Evolutionary conservation across 2,329 filamentous ascomycete species (phyloP), one percentile per base, ranked within the genome.

Genomic region (Paecilomyces sp.): DNA sequence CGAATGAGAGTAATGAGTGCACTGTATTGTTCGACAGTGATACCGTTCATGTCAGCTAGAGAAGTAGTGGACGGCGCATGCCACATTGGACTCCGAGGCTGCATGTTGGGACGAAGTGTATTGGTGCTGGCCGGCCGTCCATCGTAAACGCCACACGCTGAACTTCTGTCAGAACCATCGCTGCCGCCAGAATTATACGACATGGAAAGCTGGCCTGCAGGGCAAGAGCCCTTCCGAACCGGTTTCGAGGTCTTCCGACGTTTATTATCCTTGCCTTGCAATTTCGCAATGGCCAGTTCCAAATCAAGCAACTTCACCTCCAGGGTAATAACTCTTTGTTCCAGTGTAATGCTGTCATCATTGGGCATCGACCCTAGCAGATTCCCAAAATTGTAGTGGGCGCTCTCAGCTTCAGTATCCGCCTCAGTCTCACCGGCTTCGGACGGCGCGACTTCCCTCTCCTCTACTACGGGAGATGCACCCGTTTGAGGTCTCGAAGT

Each of bases 241-340:
- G 51, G 57, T 34, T 57, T 36, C 8, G 33, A 65, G 64, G 13
- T 62, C 3, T 59, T 60, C 28, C 61, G 56, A 13, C 57, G 56
- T 18, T 66, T 63, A 33, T 59, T 63, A 33, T 59, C 63, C 51
- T 64, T 70, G 54, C 70, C 74, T 64, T 81, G 79, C 60, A 81
- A 71, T 57, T 79, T 76, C 1, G 78, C 77, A 61, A 81, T 77
- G 4, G 79, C 79, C 58, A 79, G 79, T 63, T 81, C 79, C 3
- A 81, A 70, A 55, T 81, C 79, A 63, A 80, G 79, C 56, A 81
- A 66, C 61, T 81, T 81, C 24, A 81, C 79, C 61, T 81, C 79
- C 6, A 81, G 67, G 0, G 79, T 81, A 34, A 76, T 77, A n/a
- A 81, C 63, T 54, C 79, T 72, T 58, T 81, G 77, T 59, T 79